These are phyloP conservation scores for Pichia membranifaciens DNA, from an alignment of 805 yeast genomes.

Conservation along the genomic window DNA sequence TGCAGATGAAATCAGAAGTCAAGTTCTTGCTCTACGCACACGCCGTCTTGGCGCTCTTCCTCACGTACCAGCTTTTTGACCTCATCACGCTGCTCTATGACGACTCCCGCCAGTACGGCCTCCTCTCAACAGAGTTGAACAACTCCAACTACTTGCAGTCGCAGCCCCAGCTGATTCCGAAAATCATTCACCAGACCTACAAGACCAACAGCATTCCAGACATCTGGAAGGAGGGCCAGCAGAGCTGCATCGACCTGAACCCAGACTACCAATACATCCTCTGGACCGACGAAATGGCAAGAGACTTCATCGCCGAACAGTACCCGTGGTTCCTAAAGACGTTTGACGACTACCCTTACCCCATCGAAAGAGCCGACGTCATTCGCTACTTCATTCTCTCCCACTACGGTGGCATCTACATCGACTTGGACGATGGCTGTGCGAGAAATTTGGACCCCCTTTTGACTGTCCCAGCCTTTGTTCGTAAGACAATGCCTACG, in stretches of 20 bases:
- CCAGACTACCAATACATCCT: constrained; percentile 83
- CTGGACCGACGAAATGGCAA: constrained; percentile 86
- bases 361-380: constrained; percentile 87
- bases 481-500: constrained; percentile 80
- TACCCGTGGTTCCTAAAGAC: constrained; percentile 83
- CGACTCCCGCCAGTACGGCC: constrained; percentile 59
- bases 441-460: constrained; percentile 72
- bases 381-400: constrained; percentile 78
- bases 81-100: constrained; percentile 69
- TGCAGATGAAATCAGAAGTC: constrained; percentile 57
- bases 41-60: constrained; percentile 43
- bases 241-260: constrained; percentile 68
- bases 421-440: constrained; percentile 89
- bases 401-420: constrained; percentile 85
- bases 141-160: constrained; percentile 22
- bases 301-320: constrained; percentile 69
- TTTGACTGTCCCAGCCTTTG: constrained; percentile 76
- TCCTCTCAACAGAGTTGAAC: constrained; percentile 56
- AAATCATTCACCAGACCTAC: constrained; percentile 90
- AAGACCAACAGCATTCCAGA: constrained; percentile 75
- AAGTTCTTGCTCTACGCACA: constrained; percentile 58
- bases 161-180: constrained; percentile 66
- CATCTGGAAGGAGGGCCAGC: constrained; percentile 73
- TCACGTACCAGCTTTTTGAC: constrained; percentile 64
- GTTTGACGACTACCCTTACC: constrained; percentile 71